A percentile compares a stretch with the other conserved stretches of the same genome.
Conservation (phyloP, 2,329 filamentous ascomycete species). For the Beauveria sp. region DNA sequence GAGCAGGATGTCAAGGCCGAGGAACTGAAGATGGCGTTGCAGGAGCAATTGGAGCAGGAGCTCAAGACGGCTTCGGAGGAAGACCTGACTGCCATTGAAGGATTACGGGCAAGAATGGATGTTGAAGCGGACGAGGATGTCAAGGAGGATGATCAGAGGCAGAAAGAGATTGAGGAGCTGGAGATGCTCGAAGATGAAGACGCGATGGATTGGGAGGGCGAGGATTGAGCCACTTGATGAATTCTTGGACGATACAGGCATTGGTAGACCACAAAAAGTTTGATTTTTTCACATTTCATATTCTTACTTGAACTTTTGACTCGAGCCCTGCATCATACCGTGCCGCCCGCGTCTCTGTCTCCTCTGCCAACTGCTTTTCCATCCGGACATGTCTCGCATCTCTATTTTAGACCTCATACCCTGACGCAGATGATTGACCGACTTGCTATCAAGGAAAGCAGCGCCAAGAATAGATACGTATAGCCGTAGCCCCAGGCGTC, state of each 20-base stretch:
- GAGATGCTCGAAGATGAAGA: not conserved
- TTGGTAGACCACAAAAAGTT: too few species aligned
- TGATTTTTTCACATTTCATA: too few species aligned
- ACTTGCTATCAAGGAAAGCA: slow-evolving; percentile 22
- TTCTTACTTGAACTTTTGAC: too few species aligned
- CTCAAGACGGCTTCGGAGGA: not conserved
- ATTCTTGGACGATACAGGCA: not conserved
- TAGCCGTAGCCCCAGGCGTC: slow-evolving; percentile 33
- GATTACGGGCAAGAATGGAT: not conserved
- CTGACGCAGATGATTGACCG: slow-evolving; percentile 22
- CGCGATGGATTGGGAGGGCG: not conserved
- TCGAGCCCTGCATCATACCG: not conserved
- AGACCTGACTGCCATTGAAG: not conserved
- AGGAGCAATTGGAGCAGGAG: not conserved
- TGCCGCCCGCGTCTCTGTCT: not conserved
- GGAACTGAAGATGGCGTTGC: not conserved
- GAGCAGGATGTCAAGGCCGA: not conserved
- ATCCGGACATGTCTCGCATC: slow-evolving; percentile 22
- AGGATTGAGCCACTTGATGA: not conserved
- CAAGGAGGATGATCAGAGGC: not conserved
- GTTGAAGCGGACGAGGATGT: not conserved
- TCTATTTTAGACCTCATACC: slow-evolving; percentile 24
- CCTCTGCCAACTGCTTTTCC: not conserved
- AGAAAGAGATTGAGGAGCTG: not conserved
- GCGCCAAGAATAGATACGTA: slow-evolving; percentile 28